These are phyloP conservation scores for Vigna nakashimae DNA, from an alignment of 306 rosid species.

Conservation along the genomic window DNA sequence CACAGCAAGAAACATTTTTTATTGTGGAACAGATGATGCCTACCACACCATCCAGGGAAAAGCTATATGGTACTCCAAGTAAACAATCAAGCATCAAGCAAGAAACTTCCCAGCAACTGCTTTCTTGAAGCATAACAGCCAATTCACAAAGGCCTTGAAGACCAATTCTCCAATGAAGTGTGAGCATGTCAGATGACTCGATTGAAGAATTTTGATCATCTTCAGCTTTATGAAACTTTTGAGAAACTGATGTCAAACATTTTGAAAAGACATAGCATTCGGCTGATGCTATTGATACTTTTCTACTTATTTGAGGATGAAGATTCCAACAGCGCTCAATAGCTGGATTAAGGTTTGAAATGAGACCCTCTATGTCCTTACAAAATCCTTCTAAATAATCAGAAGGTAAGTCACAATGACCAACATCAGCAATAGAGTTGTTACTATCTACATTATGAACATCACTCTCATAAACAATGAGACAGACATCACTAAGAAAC, in stretches of 20 bases:
- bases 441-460: conserved; percentile 52
- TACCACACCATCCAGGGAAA: conserved; percentile 63
- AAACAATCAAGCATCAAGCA: conserved; percentile 80
- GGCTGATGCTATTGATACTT: conserved; percentile 62
- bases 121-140: conserved; percentile 68
- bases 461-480: conserved; percentile 45
- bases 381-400: conserved; percentile 73
- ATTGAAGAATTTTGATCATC: conserved; percentile 63
- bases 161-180: conserved; percentile 65
- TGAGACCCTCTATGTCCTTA: conserved; percentile 68
- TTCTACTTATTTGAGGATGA: conserved; percentile 81
- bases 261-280: conserved; percentile 73
- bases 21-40: conserved; percentile 71
- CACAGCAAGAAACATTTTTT: conserved; percentile 65
- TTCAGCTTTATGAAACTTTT: conserved; percentile 50
- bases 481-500: conserved; percentile 69
- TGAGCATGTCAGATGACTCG: conserved; percentile 55
- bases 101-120: conserved; percentile 90
- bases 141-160: conserved; percentile 74
- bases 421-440: conserved; percentile 40
- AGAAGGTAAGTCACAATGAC: conserved; percentile 47
- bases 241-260: conserved; percentile 65
- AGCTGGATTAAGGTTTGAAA: conserved; percentile 67
- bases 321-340: conserved; percentile 83
- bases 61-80: conserved; percentile 62